Percentiles rank a stretch among this genome's conserved stretches.
These are phyloP conservation scores for Sporothrix curviconia DNA, from an alignment of 2,329 filamentous ascomycete species.

Conservation along the genomic window DNA sequence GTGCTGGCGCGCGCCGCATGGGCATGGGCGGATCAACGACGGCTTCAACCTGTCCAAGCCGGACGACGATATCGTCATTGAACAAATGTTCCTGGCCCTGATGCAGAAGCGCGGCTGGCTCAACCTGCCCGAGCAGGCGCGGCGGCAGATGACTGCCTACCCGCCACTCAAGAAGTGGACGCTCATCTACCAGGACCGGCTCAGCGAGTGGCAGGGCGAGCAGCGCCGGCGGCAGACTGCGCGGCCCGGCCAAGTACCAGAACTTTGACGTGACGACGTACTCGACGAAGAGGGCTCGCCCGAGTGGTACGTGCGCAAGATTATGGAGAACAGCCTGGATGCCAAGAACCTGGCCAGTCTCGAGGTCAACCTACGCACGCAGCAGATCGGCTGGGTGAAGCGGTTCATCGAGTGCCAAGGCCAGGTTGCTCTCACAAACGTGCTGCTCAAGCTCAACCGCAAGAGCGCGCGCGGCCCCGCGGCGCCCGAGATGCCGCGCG, in stretches of 20 bases:
- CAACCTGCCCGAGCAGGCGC: slow-evolving; percentile 88
- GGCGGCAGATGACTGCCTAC: slow-evolving; percentile 93
- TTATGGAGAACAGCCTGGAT: slow-evolving; percentile 92
- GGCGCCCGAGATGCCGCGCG: slow-evolving; percentile 49
- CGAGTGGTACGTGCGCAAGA: slow-evolving; percentile 95
- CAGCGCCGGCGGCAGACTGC: slow-evolving; percentile 77
- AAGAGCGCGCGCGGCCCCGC: slow-evolving; percentile 69
- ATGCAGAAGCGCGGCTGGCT: slow-evolving; percentile 99
- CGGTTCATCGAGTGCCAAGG: slow-evolving; percentile 96
- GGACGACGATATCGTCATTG: slow-evolving; percentile 73
- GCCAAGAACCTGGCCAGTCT: slow-evolving; percentile 87
- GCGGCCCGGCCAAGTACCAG: slow-evolving; percentile 63
- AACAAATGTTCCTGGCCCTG: slow-evolving; percentile 83
- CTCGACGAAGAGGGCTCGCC: slow-evolving; percentile 90
- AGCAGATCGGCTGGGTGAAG: slow-evolving; percentile 96
- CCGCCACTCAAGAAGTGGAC: slow-evolving; percentile 96
- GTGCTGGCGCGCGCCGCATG: not conserved
- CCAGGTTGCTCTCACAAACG: slow-evolving; percentile 89
- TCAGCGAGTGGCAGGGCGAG: slow-evolving; percentile 90
- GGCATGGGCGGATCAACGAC: slow-evolving; percentile 31
- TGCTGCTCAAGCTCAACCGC: slow-evolving; percentile 88
- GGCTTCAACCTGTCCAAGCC: slow-evolving; percentile 63
- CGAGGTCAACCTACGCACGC: slow-evolving; percentile 88
- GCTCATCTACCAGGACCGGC: slow-evolving; percentile 85
- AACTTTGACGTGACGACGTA: slow-evolving; percentile 65